Percentiles rank a stretch among this genome's conserved stretches.
These are phyloP conservation scores for Ploettnerulaceae sp. DNA, from an alignment of 2,329 filamentous ascomycete species.

Conservation along the genomic window DNA sequence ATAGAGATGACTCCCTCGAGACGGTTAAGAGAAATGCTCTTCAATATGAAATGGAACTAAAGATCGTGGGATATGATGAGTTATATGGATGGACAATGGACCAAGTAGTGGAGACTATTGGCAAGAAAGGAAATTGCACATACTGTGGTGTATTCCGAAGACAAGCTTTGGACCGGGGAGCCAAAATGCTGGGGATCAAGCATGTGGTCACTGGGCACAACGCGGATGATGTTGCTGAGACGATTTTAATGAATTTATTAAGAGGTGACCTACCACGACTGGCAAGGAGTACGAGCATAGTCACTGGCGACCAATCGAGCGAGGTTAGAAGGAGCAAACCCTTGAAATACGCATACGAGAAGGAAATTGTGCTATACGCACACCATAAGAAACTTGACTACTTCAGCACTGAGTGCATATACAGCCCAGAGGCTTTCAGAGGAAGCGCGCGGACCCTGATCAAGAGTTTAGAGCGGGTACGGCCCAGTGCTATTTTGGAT, in stretches of 20 bases:
- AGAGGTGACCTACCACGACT: constrained; percentile 84
- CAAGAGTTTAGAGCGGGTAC: constrained; percentile 89
- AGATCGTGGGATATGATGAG: constrained; percentile 88
- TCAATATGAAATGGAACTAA: constrained; percentile 87
- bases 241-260: constrained; percentile 93
- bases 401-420: constrained; percentile 97
- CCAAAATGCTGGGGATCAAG: constrained; percentile 77
- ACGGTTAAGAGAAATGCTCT: constrained; percentile 91
- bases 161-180: constrained; percentile 88
- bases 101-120: constrained; percentile 91
- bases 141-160: constrained; percentile 96
- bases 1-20: constrained; percentile 91
- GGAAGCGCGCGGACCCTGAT: constrained; percentile 88
- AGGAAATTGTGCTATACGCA: constrained; percentile 96
- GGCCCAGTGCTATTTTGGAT: constrained; percentile 90
- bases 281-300: constrained; percentile 82
- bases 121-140: constrained; percentile 98
- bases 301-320: constrained; percentile 71
- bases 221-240: constrained; percentile 95
- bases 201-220: constrained; percentile 98
- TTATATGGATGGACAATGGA: constrained; percentile 99
- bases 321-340: constrained; percentile 95
- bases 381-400: constrained; percentile 97
- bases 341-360: constrained; percentile 96
- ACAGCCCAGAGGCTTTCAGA: constrained; percentile 93